These are phyloP conservation scores for Berberis vulgaris DNA, from an alignment of 164 flowering plant species.

Conservation along the genomic window DNA sequence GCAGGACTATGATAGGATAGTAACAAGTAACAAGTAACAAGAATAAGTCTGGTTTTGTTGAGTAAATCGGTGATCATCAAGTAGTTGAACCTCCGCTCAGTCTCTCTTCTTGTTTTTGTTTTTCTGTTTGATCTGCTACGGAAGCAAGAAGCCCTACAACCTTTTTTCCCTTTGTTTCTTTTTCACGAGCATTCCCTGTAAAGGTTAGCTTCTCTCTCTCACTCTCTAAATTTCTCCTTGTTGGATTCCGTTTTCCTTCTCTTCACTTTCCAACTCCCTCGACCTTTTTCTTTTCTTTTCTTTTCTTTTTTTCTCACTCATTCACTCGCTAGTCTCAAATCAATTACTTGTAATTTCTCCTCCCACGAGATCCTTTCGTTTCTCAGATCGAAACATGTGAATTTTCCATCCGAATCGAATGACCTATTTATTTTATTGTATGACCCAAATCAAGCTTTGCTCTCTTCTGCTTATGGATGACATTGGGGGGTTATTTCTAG, in stretches of 20 bases:
- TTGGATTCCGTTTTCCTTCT: constrained; percentile 4
- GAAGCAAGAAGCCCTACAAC: not conserved
- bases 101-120: no score
- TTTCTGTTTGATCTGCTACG: no score
- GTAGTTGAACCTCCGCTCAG: no score
- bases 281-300: constrained; percentile 1
- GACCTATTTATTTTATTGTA: no score
- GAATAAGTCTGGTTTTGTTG: no score
- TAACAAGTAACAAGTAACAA: no score
- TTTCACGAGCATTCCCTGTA: constrained; percentile 21
- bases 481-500: not conserved
- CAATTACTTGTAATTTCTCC: not conserved
- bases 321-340: not conserved
- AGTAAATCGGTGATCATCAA: no score
- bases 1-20: no score
- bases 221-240: constrained; percentile 1
- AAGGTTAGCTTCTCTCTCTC: constrained; percentile 4
- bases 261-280: not conserved
- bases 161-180: constrained; percentile 11
- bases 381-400: no score
- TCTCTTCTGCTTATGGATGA: not conserved
- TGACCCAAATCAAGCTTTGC: no score
- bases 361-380: no score
- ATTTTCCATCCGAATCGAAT: no score
- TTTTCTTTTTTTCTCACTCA: not conserved